Conservation (phyloP, 768 basidiomycete genomes). For the Cystobasidium onofrii region DNA sequence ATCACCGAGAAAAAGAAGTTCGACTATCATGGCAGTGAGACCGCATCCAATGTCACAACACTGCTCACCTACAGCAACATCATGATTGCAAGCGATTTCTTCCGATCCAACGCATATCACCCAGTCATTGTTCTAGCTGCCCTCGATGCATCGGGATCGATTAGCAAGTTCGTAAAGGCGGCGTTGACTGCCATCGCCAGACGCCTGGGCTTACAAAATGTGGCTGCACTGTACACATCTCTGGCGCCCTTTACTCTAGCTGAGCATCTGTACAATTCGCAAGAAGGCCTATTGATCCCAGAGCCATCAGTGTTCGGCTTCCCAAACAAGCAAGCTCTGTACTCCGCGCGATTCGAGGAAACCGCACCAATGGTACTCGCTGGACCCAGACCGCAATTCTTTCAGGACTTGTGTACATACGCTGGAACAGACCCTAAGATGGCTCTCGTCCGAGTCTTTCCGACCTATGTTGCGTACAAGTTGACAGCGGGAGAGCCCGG, state of each 20-base stretch:
- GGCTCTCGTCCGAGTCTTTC: slow-evolving; percentile 4
- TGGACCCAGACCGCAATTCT: not conserved
- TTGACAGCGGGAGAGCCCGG: slow-evolving; percentile 6
- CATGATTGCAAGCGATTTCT: slow-evolving; percentile 66
- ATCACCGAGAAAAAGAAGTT: slow-evolving; percentile 51
- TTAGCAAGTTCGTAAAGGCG: slow-evolving; percentile 50
- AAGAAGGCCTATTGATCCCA: slow-evolving; percentile 54
- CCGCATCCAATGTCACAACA: slow-evolving; percentile 67
- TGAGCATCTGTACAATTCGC: slow-evolving; percentile 48
- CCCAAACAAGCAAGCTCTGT: slow-evolving; percentile 58
- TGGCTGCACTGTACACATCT: slow-evolving; percentile 62
- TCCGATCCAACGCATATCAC: slow-evolving; percentile 76
- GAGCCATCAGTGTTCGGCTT: slow-evolving; percentile 66
- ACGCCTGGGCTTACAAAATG: slow-evolving; percentile 58
- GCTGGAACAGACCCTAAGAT: not conserved
- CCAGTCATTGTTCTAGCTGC: slow-evolving; percentile 56
- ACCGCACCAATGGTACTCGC: slow-evolving; percentile 58
- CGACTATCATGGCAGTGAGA: slow-evolving; percentile 54
- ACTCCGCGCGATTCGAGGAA: slow-evolving; percentile 58
- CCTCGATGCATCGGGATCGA: slow-evolving; percentile 40
- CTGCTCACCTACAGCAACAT: slow-evolving; percentile 65
- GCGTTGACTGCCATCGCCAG: slow-evolving; percentile 58
- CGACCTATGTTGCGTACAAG: slow-evolving; percentile 16
- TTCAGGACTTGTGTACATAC: slow-evolving; percentile 1
- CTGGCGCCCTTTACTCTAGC: slow-evolving; percentile 68